A percentile compares a stretch with the other conserved stretches of the same genome.
phyloP scores from a whole-genome alignment of 2,329 filamentous ascomycete genomes.

The Arthrobotrys conoides region DNA sequence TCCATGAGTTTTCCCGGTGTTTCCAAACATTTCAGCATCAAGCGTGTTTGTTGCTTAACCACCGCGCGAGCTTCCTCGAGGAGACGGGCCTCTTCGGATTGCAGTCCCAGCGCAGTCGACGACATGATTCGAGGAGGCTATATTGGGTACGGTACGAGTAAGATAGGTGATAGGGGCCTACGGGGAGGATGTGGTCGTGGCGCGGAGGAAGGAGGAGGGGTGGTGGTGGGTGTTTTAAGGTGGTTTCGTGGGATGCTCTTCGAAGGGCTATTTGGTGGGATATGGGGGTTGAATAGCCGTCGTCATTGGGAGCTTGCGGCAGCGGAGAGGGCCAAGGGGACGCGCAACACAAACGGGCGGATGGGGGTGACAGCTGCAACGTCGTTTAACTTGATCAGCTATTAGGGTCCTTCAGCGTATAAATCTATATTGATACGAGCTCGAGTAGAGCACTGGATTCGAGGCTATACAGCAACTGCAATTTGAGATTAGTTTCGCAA shows the following conservation, averaged over 20 bases:
- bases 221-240: constrained; percentile 2
- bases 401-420: too few relatives aligned
- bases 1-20: constrained; percentile 99
- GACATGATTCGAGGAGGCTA: constrained; percentile 34
- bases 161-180: background rate
- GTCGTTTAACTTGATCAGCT: too few relatives aligned
- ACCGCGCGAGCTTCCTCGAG: constrained; percentile 97
- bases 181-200: constrained; percentile 11
- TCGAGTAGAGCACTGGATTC: too few relatives aligned
- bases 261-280: constrained; percentile 23
- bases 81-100: constrained; percentile 76
- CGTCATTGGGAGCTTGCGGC: constrained; percentile 47
- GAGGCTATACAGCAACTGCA: too few relatives aligned
- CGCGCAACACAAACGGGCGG: constrained; percentile 56
- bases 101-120: constrained; percentile 59
- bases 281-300: constrained; percentile 39
- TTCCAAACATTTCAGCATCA: constrained; percentile 98
- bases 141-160: background rate
- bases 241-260: constrained; percentile 29
- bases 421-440: too few relatives aligned
- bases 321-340: constrained; percentile 35
- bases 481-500: too few relatives aligned
- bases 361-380: constrained; percentile 34
- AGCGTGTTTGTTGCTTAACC: constrained; percentile 93
- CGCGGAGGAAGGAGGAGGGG: background rate